Conservation (phyloP, 164 flowering plant species). For the Hamamelis virginiana region DNA sequence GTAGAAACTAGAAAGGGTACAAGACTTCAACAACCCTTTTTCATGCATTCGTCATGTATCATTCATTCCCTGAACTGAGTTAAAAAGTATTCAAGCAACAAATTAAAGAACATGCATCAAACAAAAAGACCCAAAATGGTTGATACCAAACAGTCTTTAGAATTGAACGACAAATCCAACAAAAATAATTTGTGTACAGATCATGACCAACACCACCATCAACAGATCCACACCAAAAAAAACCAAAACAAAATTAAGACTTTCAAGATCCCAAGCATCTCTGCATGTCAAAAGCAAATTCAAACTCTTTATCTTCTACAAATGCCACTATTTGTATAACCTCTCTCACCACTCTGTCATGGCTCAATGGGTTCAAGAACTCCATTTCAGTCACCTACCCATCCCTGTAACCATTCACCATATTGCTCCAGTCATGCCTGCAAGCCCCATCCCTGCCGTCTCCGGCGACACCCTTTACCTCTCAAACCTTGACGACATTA, state of each 20-base stretch:
- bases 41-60: constrained; percentile 2
- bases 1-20: no score
- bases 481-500: constrained; percentile 81
- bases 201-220: neutral
- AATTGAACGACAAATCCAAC: no score
- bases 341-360: constrained; percentile 21
- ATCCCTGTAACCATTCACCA: constrained; percentile 48
- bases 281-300: constrained; percentile 14
- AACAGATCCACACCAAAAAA: constrained; percentile 23
- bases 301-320: constrained; percentile 5
- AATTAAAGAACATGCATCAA: no score
- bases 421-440: constrained; percentile 41
- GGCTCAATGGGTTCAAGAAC: constrained; percentile 67
- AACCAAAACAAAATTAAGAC: no score
- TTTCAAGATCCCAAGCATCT: constrained; percentile 10
- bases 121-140: no score
- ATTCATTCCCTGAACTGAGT: neutral
- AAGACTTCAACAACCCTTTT: no score
- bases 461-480: constrained; percentile 63
- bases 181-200: no score
- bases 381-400: constrained; percentile 42
- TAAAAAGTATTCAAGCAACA: neutral
- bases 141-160: no score
- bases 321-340: constrained; percentile 1
- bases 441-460: constrained; percentile 41